phyloP scores from a whole-genome alignment of 305 asterid species.

The Plantago lanceolata region DNA sequence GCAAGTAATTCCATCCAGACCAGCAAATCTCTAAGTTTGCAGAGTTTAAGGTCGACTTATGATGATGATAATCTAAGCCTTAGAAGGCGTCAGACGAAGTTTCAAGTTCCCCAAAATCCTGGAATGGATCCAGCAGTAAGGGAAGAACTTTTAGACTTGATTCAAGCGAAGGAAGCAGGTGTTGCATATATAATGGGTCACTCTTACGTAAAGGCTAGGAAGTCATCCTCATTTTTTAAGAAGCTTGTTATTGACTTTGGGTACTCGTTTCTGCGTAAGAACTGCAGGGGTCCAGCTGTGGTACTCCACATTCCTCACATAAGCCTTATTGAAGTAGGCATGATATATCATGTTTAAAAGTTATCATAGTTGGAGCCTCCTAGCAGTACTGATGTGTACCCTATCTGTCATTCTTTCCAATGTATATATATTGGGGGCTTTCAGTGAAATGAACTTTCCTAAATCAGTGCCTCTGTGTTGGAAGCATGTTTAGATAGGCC shows the following conservation, averaged over 20 bases:
- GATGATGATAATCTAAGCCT: conserved; percentile 75
- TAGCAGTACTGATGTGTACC: not conserved
- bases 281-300: conserved; percentile 60
- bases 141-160: conserved; percentile 76
- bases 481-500: not conserved
- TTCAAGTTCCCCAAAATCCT: conserved; percentile 55
- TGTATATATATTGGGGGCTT: not conserved
- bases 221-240: conserved; percentile 48
- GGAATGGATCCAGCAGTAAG: conserved; percentile 61
- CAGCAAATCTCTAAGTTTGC: conserved; percentile 68
- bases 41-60: conserved; percentile 61
- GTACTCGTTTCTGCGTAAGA: conserved; percentile 57
- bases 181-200: conserved; percentile 76
- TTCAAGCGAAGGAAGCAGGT: conserved; percentile 89
- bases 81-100: conserved; percentile 71
- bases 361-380: not conserved
- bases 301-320: conserved; percentile 58
- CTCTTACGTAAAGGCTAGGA: conserved; percentile 58
- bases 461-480: not conserved
- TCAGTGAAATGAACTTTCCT: not conserved
- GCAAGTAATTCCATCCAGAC: conserved; percentile 47
- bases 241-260: conserved; percentile 51
- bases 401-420: not conserved
- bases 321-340: conserved; percentile 65
- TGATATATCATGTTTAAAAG: conserved; percentile 68